Base-by-base conservation (phyloP, 768 basidiomycete genomes). In the Paxillus ammoniavirescens region DNA sequence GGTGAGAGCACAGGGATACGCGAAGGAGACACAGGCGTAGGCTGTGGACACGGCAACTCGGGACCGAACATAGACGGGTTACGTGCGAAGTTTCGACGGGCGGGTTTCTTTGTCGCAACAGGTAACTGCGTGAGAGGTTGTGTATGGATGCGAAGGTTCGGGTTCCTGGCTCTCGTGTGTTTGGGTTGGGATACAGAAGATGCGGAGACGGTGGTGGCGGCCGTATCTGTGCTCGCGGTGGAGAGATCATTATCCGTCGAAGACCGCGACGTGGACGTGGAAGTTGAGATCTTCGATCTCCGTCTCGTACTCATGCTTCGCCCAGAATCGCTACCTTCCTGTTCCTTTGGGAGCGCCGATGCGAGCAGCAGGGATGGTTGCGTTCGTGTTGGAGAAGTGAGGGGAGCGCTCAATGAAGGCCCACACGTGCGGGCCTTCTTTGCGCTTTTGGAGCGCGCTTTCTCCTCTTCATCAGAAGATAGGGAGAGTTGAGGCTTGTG, bases 391-490 rank as follows among this genome's bases (percentile, higher is more conserved):
- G 65, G 50, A 43, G 60, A 50, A 31, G 61, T 60, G 52, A 61
- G 62, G 54, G 68, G 54, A 50, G 55, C 61, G 36, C 65, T 67
- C 68, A 68, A 72, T 14, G 70, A 63, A 23, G 59, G 67, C 52
- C 68, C 77, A 57, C 52, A 56, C 17, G 67, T 72, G 49, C 82
- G 77, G 46, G 77, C 71, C 70, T 85, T 89, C 79, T 90, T 91
- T 21, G 76, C 83, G 35, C 74, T 76, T 57, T 75, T 75, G 38
- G 75, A 77, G 36, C 87, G 79, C 21, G 77, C 61, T 66, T 83
- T 84, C 71, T 91, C 87, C 63, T 90, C 89, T 58, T 90, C 89
- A 61, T 91, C 89, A 17, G 85, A 87, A 12, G 88, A 87, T 21
- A 81, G 72, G 40, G 75, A 81, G 72, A 64, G 72, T 76, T 42